Conservation (phyloP, 2,329 filamentous ascomycete species). For the Lasiodiplodia hormozganensis region DNA sequence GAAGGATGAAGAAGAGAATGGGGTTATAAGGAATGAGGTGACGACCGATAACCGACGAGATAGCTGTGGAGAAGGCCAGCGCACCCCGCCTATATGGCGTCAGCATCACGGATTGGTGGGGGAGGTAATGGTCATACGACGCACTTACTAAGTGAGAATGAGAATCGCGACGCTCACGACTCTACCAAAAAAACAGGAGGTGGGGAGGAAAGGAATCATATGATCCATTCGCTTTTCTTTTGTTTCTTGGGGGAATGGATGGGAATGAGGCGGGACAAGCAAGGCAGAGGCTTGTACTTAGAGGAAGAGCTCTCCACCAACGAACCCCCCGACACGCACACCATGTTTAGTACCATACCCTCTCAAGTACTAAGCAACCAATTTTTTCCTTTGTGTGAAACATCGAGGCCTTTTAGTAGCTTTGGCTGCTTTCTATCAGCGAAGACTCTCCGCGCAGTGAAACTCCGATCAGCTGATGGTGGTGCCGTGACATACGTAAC, state of each 20-base stretch:
- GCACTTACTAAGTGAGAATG: background rate
- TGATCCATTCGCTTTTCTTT: background rate
- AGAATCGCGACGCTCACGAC: conserved; percentile 12
- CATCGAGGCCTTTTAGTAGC: background rate
- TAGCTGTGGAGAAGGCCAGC: background rate
- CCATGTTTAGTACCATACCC: background rate
- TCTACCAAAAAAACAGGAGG: background rate
- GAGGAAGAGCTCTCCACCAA: background rate
- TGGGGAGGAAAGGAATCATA: background rate
- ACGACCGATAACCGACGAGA: background rate
- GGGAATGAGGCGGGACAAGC: background rate
- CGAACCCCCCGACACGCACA: background rate
- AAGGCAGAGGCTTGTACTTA: background rate
- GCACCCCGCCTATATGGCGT: conserved; percentile 6
- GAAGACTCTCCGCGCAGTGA: background rate
- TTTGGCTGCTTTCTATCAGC: background rate
- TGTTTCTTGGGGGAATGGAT: background rate
- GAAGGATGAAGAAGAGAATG: conserved; percentile 28
- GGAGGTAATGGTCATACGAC: conserved; percentile 2
- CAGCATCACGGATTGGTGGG: conserved; percentile 5
- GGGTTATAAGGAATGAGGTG: conserved; percentile 5
- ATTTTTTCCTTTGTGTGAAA: conserved; percentile 1
- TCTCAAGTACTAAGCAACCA: background rate
- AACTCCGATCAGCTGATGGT: conserved; percentile 5
- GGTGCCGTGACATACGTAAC: background rate